These are phyloP conservation scores for Daldinia childiae DNA, from an alignment of 495 filamentous ascomycete species.

Conservation along the genomic window DNA sequence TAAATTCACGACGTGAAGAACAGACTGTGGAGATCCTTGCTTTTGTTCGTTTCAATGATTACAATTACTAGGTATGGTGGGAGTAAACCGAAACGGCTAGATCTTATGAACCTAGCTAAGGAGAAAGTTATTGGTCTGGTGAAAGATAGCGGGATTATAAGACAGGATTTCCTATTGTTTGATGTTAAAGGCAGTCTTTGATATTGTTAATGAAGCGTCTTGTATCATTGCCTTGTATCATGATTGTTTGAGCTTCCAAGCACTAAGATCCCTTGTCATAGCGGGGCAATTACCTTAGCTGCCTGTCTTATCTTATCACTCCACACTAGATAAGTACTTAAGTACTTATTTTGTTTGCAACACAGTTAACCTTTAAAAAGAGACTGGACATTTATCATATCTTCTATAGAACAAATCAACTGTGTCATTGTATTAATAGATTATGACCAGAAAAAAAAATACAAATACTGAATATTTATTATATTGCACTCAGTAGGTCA, in stretches of 20 bases:
- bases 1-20: neutral
- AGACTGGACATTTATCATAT: neutral
- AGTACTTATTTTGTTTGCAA: neutral
- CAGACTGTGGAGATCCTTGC: neutral
- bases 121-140: neutral
- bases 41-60: neutral
- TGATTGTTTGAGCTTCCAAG: slow-evolving; percentile 34
- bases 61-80: neutral
- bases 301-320: slow-evolving; percentile 26
- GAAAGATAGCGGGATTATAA: neutral
- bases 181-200: neutral
- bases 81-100: neutral
- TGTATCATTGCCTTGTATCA: slow-evolving; percentile 26
- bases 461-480: neutral
- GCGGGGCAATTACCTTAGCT: slow-evolving; percentile 10
- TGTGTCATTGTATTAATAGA: too few relatives aligned
- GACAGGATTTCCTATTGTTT: neutral
- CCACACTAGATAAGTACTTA: neutral
- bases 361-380: neutral
- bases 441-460: neutral
- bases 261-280: slow-evolving; percentile 12
- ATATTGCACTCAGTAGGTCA: neutral
- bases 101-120: neutral
- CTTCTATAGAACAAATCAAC: too few relatives aligned
- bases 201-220: slow-evolving; percentile 31